Evolutionary conservation across 2,329 filamentous ascomycete genomes (phyloP).

Genomic region (Aspergillus sojae): DNA sequence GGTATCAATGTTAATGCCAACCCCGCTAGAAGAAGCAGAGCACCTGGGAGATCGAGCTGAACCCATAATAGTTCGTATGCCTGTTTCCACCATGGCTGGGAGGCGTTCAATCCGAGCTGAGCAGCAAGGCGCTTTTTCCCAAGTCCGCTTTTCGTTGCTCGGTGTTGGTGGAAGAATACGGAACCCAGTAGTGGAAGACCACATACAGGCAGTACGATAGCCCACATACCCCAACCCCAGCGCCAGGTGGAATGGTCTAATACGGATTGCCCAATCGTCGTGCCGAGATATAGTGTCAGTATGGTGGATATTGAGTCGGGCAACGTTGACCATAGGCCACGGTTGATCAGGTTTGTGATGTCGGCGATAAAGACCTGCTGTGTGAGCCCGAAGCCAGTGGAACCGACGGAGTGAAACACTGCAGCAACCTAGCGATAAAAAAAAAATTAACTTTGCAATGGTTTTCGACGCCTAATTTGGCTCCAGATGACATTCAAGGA

Average conservation of each 20-base stretch:
- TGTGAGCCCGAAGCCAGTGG: constrained; percentile 61
- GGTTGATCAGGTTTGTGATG: constrained; percentile 61
- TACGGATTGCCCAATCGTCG: constrained; percentile 41
- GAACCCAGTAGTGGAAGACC: constrained; percentile 37
- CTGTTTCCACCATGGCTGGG: constrained; percentile 23
- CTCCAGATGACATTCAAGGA: too few species aligned
- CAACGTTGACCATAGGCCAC: constrained; percentile 60
- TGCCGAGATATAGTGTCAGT: constrained; percentile 58
- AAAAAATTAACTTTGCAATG: not conserved
- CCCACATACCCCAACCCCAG: constrained; percentile 49
- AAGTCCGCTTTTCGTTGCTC: constrained; percentile 8
- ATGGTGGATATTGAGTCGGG: constrained; percentile 59
- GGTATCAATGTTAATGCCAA: constrained; percentile 40
- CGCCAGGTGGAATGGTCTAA: constrained; percentile 44
- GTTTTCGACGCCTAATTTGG: too few species aligned
- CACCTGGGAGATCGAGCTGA: constrained; percentile 40
- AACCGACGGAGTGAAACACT: constrained; percentile 64
- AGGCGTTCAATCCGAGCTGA: not conserved
- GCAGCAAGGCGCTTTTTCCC: not conserved
- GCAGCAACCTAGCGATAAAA: constrained; percentile 41
- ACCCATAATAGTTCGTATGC: constrained; percentile 23
- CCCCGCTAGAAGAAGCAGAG: constrained; percentile 35
- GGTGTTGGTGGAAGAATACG: constrained; percentile 37
- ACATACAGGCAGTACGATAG: constrained; percentile 41
- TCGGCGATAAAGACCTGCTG: constrained; percentile 69